These are phyloP conservation scores for Chlorociboria aeruginascens DNA, from an alignment of 495 filamentous ascomycete genomes.

Conservation along the genomic window DNA sequence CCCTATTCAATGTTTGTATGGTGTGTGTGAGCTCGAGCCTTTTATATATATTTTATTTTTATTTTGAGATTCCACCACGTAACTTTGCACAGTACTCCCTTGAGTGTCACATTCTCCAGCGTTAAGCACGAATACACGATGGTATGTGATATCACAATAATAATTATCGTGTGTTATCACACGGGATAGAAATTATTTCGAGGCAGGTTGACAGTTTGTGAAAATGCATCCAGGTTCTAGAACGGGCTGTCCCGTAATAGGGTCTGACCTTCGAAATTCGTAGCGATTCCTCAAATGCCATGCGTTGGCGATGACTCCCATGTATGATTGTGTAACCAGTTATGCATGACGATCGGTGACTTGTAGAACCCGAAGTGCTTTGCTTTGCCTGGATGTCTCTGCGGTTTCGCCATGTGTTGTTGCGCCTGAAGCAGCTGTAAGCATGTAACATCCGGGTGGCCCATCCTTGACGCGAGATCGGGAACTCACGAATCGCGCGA, in stretches of 20 bases:
- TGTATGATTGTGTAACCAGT: too few species aligned
- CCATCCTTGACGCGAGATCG: background rate
- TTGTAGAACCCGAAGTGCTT: background rate
- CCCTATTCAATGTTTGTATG: too few species aligned
- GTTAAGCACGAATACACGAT: background rate
- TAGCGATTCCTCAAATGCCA: background rate
- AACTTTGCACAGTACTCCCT: too few species aligned
- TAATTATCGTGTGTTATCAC: background rate
- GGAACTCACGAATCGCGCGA: background rate
- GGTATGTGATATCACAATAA: background rate
- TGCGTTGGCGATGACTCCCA: background rate
- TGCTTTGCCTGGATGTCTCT: background rate
- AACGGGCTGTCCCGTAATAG: background rate
- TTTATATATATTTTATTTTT: too few species aligned
- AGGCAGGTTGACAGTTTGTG: background rate
- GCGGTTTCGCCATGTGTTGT: background rate
- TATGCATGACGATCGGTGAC: too few species aligned
- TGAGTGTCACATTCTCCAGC: background rate
- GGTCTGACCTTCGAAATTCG: too few species aligned
- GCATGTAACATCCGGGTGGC: background rate
- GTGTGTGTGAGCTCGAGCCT: too few species aligned
- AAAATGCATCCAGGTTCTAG: background rate
- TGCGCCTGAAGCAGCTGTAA: background rate
- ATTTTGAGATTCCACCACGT: too few species aligned
- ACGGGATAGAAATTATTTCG: background rate